Conservation (phyloP, 169 alveolate species). For the Amoebophrya sp. region DNA sequence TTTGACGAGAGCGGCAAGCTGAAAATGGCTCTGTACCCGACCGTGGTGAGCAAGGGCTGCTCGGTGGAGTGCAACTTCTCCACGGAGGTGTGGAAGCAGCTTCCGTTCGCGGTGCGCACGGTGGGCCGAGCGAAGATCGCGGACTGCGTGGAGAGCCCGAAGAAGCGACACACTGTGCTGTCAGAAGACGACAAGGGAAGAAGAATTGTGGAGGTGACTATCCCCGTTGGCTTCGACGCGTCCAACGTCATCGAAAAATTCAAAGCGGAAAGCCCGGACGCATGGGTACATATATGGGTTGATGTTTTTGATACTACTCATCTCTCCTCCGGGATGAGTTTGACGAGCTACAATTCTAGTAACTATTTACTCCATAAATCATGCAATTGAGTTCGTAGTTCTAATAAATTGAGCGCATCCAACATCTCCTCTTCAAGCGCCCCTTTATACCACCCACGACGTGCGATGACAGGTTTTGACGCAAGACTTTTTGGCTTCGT, state of each 20-base stretch:
- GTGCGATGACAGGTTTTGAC: slow-evolving; percentile 23
- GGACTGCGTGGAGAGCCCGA: not conserved
- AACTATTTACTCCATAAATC: no score
- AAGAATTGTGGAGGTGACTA: not conserved
- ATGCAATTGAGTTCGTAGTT: no score
- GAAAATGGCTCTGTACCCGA: slow-evolving; percentile 1
- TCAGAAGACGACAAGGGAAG: not conserved
- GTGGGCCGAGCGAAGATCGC: not conserved
- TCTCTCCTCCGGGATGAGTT: no score
- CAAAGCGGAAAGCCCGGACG: not conserved
- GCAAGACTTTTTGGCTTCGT: not conserved
- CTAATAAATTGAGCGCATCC: no score
- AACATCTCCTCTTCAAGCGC: no score
- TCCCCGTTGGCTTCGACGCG: not conserved
- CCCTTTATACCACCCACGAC: no score
- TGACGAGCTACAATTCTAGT: no score
- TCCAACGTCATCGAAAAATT: not conserved
- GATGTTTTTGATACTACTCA: no score
- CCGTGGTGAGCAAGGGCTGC: not conserved
- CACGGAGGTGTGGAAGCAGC: not conserved
- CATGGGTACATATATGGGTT: not conserved
- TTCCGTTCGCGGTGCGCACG: not conserved
- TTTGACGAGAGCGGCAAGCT: not conserved
- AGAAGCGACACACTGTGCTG: not conserved
- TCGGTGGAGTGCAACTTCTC: not conserved